These are phyloP conservation scores for Coleophoma cylindrospora DNA, from an alignment of 2,329 filamentous ascomycete genomes.

Conservation along the genomic window DNA sequence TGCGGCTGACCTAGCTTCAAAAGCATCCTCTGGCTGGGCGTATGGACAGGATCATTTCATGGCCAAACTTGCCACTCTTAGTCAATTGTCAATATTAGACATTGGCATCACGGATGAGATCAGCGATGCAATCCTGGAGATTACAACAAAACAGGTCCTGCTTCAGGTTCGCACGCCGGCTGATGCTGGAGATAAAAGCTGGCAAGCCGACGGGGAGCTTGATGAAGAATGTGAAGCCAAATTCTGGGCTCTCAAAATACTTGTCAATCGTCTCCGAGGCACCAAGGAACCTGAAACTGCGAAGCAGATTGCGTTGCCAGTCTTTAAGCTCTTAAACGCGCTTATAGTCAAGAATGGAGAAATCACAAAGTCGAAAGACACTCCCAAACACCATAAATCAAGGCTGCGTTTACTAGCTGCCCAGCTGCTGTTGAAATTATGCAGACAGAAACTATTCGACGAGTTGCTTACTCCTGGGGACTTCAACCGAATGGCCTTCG, in stretches of 20 bases:
- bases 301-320: conserved; percentile 56
- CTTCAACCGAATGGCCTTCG: conserved; percentile 77
- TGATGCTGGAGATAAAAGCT: conserved; percentile 51
- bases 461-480: conserved; percentile 64
- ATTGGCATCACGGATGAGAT: conserved; percentile 68
- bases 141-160: conserved; percentile 71
- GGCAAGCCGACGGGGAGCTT: conserved; percentile 62
- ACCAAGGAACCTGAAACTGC: conserved; percentile 45
- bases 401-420: conserved; percentile 79
- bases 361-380: conserved; percentile 68
- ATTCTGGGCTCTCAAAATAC: conserved; percentile 73
- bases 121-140: conserved; percentile 72
- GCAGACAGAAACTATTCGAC: conserved; percentile 71
- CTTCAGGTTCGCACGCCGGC: conserved; percentile 63
- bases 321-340: conserved; percentile 75
- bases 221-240: conserved; percentile 84
- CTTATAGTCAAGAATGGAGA: conserved; percentile 75
- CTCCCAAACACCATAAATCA: conserved; percentile 72
- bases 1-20: conserved; percentile 75
- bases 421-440: conserved; percentile 78
- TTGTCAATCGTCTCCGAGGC: conserved; percentile 78
- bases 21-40: conserved; percentile 67
- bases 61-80: conserved; percentile 65
- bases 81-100: conserved; percentile 71
- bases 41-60: conserved; percentile 73